Percentiles rank a stretch among this genome's conserved stretches.
phyloP scores from a whole-genome alignment of 2,329 filamentous ascomycete genomes.

The Tolypocladium endophyticum region DNA sequence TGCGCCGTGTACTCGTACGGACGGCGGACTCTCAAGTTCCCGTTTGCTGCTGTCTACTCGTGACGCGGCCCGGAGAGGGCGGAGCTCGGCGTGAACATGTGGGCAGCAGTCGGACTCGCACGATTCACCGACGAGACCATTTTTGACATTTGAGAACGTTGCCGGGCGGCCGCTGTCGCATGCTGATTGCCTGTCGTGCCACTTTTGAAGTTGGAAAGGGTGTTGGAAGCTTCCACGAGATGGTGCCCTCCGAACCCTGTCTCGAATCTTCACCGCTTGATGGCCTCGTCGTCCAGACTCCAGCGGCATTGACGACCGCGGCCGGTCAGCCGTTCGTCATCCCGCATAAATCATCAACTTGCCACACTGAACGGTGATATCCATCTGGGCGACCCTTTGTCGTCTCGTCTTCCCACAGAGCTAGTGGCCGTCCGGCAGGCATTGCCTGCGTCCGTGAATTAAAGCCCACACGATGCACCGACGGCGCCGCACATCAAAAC shows the following conservation, averaged over 20 bases:
- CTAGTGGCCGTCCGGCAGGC: not conserved
- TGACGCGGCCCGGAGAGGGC: not conserved
- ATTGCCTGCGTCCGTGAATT: not conserved
- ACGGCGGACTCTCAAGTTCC: not conserved
- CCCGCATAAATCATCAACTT: not conserved
- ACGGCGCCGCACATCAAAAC: not conserved
- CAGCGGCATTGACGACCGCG: not conserved
- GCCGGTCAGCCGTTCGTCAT: not conserved
- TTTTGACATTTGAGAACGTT: not conserved
- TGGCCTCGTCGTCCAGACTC: not conserved
- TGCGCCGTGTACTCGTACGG: not conserved
- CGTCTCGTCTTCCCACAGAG: not conserved
- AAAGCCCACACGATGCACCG: not conserved
- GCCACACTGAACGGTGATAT: not conserved
- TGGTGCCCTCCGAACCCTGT: not conserved
- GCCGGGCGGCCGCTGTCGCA: not conserved
- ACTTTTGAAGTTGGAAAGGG: not conserved
- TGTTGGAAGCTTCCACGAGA: not conserved
- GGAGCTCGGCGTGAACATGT: not conserved
- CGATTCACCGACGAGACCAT: not conserved
- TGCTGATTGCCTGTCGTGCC: not conserved
- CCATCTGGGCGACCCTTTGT: not conserved
- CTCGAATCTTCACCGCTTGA: not conserved
- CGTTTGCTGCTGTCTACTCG: not conserved
- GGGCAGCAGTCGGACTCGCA: not conserved